phyloP scores from a whole-genome alignment of 139 green algal species.

The Micractinium sp. region DNA sequence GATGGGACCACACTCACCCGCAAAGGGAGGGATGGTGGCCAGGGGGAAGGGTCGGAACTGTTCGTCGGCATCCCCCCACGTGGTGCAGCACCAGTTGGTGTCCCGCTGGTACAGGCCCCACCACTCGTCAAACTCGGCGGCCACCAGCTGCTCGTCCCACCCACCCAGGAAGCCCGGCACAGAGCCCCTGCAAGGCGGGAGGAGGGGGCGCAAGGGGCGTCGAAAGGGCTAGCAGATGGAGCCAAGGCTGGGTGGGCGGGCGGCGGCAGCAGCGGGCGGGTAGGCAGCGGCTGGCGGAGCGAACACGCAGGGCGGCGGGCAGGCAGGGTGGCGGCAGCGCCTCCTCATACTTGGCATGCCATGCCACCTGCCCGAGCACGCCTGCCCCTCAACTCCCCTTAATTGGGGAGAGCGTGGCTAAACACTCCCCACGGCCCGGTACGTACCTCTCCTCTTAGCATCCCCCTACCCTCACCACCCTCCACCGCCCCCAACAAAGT shows the following conservation, averaged over 20 bases:
- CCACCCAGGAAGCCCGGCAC: conserved; percentile 18
- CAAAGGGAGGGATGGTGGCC: background rate
- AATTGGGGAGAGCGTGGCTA: no score
- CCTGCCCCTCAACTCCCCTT: no score
- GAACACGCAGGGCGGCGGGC: no score
- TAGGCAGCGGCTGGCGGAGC: no score
- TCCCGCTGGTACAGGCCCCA: background rate
- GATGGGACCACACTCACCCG: background rate
- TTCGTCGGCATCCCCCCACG: background rate
- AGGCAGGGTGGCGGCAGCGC: no score
- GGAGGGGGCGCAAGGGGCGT: background rate
- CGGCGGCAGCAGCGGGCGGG: no score
- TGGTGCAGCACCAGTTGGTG: conserved; percentile 16
- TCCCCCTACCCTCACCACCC: no score
- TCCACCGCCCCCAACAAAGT: background rate
- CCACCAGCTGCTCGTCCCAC: background rate
- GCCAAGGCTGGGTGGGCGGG: no score
- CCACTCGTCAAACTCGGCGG: background rate
- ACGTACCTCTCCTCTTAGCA: no score
- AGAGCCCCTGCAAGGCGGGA: background rate
- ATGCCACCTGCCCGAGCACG: no score
- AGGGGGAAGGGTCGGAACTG: background rate
- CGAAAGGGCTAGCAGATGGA: background rate
- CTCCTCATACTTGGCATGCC: no score
- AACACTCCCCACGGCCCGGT: no score